Percentiles rank a stretch among this genome's conserved stretches.
Conservation (phyloP, 116 monocot species). For the Iris pallida region DNA sequence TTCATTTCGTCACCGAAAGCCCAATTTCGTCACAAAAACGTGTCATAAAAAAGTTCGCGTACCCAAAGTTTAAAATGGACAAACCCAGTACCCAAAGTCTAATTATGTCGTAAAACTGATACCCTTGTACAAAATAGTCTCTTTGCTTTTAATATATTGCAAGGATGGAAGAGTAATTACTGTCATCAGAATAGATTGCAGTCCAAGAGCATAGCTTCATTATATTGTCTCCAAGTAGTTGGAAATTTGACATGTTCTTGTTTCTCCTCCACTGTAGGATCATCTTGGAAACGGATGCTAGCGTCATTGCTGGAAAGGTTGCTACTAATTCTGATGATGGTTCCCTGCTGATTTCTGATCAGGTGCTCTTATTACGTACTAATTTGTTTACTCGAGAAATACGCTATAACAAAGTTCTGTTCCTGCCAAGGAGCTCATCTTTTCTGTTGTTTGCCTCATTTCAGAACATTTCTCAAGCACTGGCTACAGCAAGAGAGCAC, state of each 20-base stretch:
- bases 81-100: too few species aligned
- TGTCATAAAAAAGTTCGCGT: too few species aligned
- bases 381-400: neutral
- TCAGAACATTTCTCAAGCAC: conserved; percentile 19
- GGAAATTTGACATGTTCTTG: neutral
- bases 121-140: too few species aligned
- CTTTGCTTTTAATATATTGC: too few species aligned
- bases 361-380: conserved; percentile 2
- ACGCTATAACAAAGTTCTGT: neutral
- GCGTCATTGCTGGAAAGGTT: conserved; percentile 13
- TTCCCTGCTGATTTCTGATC: conserved; percentile 8
- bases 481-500: conserved; percentile 21
- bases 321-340: conserved; percentile 15
- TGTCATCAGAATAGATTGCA: too few species aligned
- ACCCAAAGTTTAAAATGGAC: too few species aligned
- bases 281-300: conserved; percentile 19
- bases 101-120: too few species aligned
- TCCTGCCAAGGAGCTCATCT: neutral
- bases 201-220: too few species aligned
- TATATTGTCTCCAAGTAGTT: neutral
- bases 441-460: neutral
- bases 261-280: conserved; percentile 7
- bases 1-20: too few species aligned
- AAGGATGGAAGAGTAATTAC: too few species aligned
- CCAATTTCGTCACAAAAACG: too few species aligned